Evolutionary conservation across 192 early-diverging fungal genomes (phyloP).

Genomic region (Coemansia sp.): DNA sequence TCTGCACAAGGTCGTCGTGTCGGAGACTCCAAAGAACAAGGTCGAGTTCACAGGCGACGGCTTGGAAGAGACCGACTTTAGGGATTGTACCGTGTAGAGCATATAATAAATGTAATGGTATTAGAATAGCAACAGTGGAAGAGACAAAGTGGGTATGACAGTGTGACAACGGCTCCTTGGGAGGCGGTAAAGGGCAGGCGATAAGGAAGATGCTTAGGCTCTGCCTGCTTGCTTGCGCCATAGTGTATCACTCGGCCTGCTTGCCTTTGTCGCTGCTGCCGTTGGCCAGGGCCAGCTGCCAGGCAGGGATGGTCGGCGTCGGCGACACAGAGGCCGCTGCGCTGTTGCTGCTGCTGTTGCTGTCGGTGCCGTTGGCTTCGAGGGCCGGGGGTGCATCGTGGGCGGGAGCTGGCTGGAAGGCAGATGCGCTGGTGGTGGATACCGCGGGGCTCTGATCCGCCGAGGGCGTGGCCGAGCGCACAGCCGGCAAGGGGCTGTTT

Average conservation of each 20-base stretch:
- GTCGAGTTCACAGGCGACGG: constrained; percentile 40
- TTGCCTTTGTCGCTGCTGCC: constrained; percentile 19
- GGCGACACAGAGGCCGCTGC: constrained; percentile 14
- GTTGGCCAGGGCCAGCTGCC: constrained; percentile 58
- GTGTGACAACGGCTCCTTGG: background rate
- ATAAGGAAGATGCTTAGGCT: no score
- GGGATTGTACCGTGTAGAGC: constrained; percentile 13
- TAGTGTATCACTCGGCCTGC: constrained; percentile 13
- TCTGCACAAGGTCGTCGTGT: constrained; percentile 35
- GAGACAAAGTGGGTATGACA: background rate
- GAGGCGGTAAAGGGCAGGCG: no score
- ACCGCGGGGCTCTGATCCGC: constrained; percentile 1
- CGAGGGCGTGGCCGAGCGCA: constrained; percentile 39
- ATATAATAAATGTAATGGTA: background rate
- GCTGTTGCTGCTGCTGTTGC: background rate
- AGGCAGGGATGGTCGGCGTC: constrained; percentile 59
- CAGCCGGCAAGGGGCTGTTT: constrained; percentile 34
- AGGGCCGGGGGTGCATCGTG: constrained; percentile 1
- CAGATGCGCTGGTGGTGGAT: constrained; percentile 7
- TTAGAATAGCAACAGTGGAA: no score
- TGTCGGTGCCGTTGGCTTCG: no score
- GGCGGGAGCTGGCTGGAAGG: constrained; percentile 13
- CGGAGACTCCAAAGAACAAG: constrained; percentile 48
- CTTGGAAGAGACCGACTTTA: constrained; percentile 25
- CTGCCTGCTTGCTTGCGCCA: no score